A percentile compares a stretch with the other conserved stretches of the same genome.
These are phyloP conservation scores for Yarrowia keelungensis DNA, from an alignment of 805 yeast species.

Conservation along the genomic window DNA sequence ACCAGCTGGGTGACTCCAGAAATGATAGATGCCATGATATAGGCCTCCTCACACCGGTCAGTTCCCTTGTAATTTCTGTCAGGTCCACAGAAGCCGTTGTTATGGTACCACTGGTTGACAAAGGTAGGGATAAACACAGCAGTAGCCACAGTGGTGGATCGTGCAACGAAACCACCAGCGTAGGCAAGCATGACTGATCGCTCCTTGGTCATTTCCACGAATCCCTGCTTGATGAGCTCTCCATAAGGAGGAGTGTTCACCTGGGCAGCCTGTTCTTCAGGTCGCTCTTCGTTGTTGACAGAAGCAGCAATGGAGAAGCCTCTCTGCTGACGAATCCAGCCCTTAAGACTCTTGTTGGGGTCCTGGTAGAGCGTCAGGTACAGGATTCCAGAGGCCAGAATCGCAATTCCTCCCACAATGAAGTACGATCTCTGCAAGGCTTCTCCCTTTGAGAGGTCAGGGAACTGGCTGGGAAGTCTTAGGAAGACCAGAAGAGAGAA, in stretches of 20 bases:
- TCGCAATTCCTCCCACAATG: slow-evolving; percentile 56
- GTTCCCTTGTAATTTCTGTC: slow-evolving; percentile 42
- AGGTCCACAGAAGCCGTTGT: slow-evolving; percentile 58
- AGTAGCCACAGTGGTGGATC: slow-evolving; percentile 65
- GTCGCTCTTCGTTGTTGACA: slow-evolving; percentile 45
- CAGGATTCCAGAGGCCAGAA: slow-evolving; percentile 51
- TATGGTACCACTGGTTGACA: slow-evolving; percentile 63
- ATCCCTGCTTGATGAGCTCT: slow-evolving; percentile 57
- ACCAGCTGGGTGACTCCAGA: slow-evolving; percentile 70
- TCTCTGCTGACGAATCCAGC: slow-evolving; percentile 46
- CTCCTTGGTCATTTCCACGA: slow-evolving; percentile 56
- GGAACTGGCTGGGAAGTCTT: slow-evolving; percentile 63
- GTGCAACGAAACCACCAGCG: slow-evolving; percentile 66
- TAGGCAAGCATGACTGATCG: slow-evolving; percentile 62
- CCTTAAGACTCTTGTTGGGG: slow-evolving; percentile 48
- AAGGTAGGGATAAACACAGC: slow-evolving; percentile 68
- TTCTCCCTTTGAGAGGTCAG: slow-evolving; percentile 50
- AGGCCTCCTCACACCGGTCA: slow-evolving; percentile 56
- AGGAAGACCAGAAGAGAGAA: slow-evolving; percentile 63
- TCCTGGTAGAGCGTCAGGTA: slow-evolving; percentile 52
- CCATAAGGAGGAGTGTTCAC: slow-evolving; percentile 49
- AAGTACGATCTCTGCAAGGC: slow-evolving; percentile 59
- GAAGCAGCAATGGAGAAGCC: slow-evolving; percentile 47
- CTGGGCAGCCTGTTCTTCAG: slow-evolving; percentile 39
- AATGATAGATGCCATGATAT: slow-evolving; percentile 68